phyloP scores from a whole-genome alignment of 208 protist species.

The Trypanosoma brucei region DNA sequence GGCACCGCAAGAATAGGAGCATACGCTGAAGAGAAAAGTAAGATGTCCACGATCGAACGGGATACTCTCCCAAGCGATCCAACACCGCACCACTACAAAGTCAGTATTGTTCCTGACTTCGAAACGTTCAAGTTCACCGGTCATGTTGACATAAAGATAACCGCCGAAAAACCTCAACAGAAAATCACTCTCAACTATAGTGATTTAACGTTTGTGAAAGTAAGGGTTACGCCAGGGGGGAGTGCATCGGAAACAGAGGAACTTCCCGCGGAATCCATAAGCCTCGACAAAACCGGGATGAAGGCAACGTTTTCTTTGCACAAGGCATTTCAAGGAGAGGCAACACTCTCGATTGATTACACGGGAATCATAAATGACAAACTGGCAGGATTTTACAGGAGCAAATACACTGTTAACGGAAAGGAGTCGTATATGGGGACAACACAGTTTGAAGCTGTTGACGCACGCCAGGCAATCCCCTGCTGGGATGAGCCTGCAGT shows the following conservation, averaged over 20 bases:
- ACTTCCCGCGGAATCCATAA: slow-evolving; percentile 22
- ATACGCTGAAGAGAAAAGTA: slow-evolving; percentile 1
- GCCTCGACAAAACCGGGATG: slow-evolving; percentile 27
- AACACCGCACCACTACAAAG: slow-evolving; percentile 52
- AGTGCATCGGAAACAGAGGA: slow-evolving; percentile 3
- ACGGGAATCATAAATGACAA: slow-evolving; percentile 89
- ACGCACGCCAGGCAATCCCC: slow-evolving; percentile 90
- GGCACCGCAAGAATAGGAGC: neutral
- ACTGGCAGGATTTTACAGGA: slow-evolving; percentile 92
- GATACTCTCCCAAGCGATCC: slow-evolving; percentile 54
- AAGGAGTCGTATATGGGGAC: slow-evolving; percentile 52
- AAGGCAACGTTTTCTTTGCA: slow-evolving; percentile 32
- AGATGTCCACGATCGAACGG: slow-evolving; percentile 5
- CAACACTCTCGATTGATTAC: slow-evolving; percentile 74
- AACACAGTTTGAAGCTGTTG: slow-evolving; percentile 93
- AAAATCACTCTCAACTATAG: slow-evolving; percentile 67
- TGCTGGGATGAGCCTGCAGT: slow-evolving; percentile 95
- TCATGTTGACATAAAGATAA: slow-evolving; percentile 49
- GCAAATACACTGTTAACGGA: slow-evolving; percentile 80
- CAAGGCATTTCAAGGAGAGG: slow-evolving; percentile 23
- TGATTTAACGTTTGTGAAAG: slow-evolving; percentile 42
- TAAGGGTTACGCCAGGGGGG: slow-evolving; percentile 21
- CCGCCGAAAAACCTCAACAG: slow-evolving; percentile 14
- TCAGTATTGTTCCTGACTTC: slow-evolving; percentile 55
- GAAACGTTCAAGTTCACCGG: slow-evolving; percentile 60